Evolutionary conservation across 306 rosid species (phyloP).

Genomic region (Fagus sylvatica): DNA sequence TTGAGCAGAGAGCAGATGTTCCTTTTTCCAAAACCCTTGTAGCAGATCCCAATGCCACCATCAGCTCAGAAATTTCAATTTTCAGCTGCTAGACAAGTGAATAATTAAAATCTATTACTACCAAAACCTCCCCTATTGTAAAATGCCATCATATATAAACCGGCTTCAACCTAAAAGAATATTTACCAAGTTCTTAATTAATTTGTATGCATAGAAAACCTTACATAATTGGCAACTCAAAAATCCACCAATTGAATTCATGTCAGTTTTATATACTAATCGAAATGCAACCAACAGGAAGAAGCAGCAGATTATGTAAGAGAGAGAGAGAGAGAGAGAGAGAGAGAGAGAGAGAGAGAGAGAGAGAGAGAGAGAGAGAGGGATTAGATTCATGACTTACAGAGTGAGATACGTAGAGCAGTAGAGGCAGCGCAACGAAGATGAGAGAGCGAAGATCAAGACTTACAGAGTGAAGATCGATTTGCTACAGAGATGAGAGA

Average conservation of each 20-base stretch:
- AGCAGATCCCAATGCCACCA: conserved; percentile 7
- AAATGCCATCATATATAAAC: not conserved
- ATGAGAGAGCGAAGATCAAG: no score
- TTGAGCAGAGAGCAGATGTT: conserved; percentile 13
- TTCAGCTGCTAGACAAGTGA: conserved; percentile 27
- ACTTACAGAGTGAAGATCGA: no score
- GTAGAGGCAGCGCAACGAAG: no score
- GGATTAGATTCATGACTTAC: no score
- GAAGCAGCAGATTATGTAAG: not conserved
- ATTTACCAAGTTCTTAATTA: not conserved
- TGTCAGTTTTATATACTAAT: not conserved
- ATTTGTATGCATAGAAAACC: not conserved
- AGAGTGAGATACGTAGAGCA: no score
- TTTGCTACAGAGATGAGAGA: no score
- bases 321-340: no score
- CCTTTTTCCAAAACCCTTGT: conserved; percentile 29
- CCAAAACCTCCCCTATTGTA: not conserved
- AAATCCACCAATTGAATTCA: not conserved
- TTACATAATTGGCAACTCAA: not conserved
- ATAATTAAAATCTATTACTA: not conserved
- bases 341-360: no score
- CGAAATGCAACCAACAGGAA: not conserved
- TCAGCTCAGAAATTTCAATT: conserved; percentile 8
- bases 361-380: no score
- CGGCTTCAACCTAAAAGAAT: not conserved